Base-by-base conservation (phyloP, 176 grass and related monocot species). In the Secale cereale region DNA sequence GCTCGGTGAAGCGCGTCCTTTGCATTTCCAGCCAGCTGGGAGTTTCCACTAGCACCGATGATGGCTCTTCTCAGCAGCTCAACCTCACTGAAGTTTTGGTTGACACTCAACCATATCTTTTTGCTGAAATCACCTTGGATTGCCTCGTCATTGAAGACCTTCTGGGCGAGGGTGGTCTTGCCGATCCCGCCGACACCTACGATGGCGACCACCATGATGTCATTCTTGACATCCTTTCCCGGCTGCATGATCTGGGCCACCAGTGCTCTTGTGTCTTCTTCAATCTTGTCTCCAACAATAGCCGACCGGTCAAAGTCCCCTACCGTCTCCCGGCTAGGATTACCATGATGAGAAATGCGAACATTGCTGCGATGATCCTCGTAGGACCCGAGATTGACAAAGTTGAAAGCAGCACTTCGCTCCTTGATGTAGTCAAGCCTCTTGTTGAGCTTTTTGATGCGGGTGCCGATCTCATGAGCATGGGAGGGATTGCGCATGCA, bases 301-400 rank as follows among this genome's bases (percentile, higher is more conserved):
- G 5, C 19, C 7, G 54, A 57, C 0, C 16, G 7, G 0, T 57
- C 54, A 19, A 57, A 5, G 19, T 57, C 54, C 54, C 54, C 5
- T 8, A 19, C 20, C 5, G 19, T 57, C 19, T 57, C 54, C 5
- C 19, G 54, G 2, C 19, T 8, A 1, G 6, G 7, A 15, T 3
- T 8, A 3, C 19, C 19, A 22, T 57, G 19, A 7, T 0, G 19
- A 9, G 5, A 17, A 0, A 1, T 0, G 0, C 6, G 46, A 0
- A 8, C 19, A 0, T 57, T 57, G 54, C 0, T 57, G 16, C 0
- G 3, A 57, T 50, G 46, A 50, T 57, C 54, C 54, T 9, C 2
- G 1, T 57, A 57, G 19, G 54, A 57, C 7, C 54, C 54, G 2
- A 57, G 54, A 57, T 57, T 22, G 15, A 50, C 0, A 2, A 57